A percentile compares a stretch with the other conserved stretches of the same genome.
Evolutionary conservation across 2,329 filamentous ascomycete species (phyloP).

Genomic region (Eutypella sp.): DNA sequence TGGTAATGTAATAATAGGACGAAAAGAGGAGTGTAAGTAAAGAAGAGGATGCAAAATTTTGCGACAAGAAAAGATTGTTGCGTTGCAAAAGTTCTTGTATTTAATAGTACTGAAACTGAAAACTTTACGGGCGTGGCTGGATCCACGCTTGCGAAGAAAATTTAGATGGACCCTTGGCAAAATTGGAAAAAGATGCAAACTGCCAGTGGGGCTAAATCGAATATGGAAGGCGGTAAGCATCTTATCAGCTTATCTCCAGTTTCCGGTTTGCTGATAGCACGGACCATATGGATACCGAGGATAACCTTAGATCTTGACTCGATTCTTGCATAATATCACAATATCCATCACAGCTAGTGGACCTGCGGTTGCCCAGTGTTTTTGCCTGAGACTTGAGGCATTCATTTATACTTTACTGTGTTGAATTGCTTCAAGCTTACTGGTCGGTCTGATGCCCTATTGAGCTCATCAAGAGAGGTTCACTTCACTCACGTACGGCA

Average conservation of each 20-base stretch:
- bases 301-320: no score
- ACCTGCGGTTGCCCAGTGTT: no score
- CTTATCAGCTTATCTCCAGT: no score
- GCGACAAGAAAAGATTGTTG: neutral
- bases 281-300: slow-evolving; percentile 1
- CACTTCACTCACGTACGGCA: no score
- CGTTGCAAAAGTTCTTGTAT: neutral
- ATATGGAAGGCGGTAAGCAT: slow-evolving; percentile 22
- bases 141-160: slow-evolving; percentile 10
- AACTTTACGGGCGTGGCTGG: slow-evolving; percentile 14
- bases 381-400: neutral
- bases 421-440: neutral
- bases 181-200: slow-evolving; percentile 18
- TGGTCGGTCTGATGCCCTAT: neutral
- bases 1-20: slow-evolving; percentile 3
- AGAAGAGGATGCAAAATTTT: neutral
- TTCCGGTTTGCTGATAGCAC: slow-evolving; percentile 10
- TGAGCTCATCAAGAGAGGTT: neutral
- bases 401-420: neutral
- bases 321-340: no score
- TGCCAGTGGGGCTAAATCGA: slow-evolving; percentile 19
- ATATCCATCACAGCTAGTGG: no score
- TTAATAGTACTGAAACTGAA: slow-evolving; percentile 17
- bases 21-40: slow-evolving; percentile 4
- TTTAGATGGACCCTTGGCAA: slow-evolving; percentile 16